Base-by-base conservation (phyloP, 2,329 filamentous ascomycete genomes). In the Epicoccum nigrum region DNA sequence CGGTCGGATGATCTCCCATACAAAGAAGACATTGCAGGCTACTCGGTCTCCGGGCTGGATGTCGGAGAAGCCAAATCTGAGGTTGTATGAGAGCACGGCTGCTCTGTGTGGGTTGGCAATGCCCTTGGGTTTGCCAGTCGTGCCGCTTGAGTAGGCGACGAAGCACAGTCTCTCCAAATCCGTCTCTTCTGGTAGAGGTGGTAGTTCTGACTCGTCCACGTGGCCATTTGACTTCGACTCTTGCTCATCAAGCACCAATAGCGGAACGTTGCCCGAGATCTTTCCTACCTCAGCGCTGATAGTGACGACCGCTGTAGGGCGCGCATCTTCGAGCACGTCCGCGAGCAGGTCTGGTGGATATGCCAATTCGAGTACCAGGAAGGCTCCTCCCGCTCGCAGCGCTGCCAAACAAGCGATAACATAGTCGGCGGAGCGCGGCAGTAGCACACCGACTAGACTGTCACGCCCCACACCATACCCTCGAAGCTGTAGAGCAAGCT, bases 21-120 rank as follows among this genome's bases (percentile, higher is more conserved):
- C 81, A 68, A 93, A 93, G 72, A 92, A 93, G 52, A 92, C 89
- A 77, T 92, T 93, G 75, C 89, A 92, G n/a, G 89, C 89, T 9
- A 92, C 88, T 6, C 89, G 83, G 60, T 92, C 89, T 13, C 88
- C 88, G 0, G 86, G 86, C 15, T 81, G 74, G 2, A 90, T 76
- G 68, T 92, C 86, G 58, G 85, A 87, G 40, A 92, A 71, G 8
- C 76, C 78, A 64, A 92, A 92, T 70, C 89, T 79, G 56, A 90
- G 72, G 60, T 90, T 79, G 67, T 92, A 92, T 6, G 89, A 92
- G 21, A 83, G 80, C 1, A 92, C 86, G 0, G 89, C 80, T 13
- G 89, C 89, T 63, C 83, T 80, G 70, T 92, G 89, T 2, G 88
- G 86, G 68, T 92, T 92, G 45, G 87, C 87, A 66, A 93, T 92